Evolutionary conservation across 1,139 yeast species (phyloP).

Genomic region (Yamadazyma atlantica): DNA sequence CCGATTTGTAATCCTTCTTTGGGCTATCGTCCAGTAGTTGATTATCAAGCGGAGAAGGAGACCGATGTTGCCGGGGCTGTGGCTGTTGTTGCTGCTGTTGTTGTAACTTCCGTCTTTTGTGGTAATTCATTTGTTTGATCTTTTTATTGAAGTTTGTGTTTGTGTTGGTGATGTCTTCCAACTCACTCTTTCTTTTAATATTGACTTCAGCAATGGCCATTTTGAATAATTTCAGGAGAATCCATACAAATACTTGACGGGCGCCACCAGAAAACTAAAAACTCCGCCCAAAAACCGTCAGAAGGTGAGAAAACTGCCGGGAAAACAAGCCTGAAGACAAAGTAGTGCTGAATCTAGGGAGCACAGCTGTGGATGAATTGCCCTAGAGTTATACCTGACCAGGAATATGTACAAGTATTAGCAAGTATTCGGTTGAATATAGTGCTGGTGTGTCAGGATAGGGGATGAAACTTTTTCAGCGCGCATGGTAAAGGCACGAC

Average conservation of each 20-base stretch:
- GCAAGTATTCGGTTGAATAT: too few species aligned
- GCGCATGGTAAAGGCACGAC: neutral
- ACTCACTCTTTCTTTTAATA: conserved; percentile 34
- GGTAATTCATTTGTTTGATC: conserved; percentile 9
- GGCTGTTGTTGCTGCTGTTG: conserved; percentile 13
- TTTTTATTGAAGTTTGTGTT: conserved; percentile 35
- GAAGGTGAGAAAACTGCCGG: too few species aligned
- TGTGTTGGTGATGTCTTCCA: conserved; percentile 37
- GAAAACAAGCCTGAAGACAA: too few species aligned
- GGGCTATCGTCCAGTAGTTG: conserved; percentile 2
- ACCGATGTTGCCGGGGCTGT: conserved; percentile 17
- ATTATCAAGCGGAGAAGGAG: conserved; percentile 25
- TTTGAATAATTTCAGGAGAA: neutral
- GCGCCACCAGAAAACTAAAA: neutral
- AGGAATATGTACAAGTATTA: neutral
- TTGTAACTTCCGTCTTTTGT: conserved; percentile 13
- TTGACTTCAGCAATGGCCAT: conserved; percentile 19
- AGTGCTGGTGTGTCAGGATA: neutral
- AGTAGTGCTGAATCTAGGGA: too few species aligned
- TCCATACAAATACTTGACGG: neutral
- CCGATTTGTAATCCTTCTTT: conserved; percentile 10
- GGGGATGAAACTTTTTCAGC: conserved; percentile 1
- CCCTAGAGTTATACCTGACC: neutral
- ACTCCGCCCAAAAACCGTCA: neutral
- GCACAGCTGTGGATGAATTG: neutral